Evolutionary conservation across 1,139 yeast genomes (phyloP).

Genomic region (Hemisphaericaspora xylofermentans): DNA sequence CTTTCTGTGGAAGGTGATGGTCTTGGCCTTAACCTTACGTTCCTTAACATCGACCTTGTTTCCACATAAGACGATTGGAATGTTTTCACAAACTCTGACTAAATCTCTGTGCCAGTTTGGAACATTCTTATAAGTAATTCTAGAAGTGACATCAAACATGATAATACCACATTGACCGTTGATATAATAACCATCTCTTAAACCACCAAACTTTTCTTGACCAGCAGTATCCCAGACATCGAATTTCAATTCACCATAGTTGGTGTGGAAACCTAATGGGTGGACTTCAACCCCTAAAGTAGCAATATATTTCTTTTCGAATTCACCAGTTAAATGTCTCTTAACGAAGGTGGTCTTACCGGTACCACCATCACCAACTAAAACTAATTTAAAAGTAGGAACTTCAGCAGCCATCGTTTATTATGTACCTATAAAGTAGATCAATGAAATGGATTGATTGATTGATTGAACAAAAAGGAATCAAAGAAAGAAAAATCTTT

Average conservation of each 20-base stretch:
- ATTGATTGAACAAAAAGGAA: slow-evolving; percentile 6
- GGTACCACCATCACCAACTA: slow-evolving; percentile 99
- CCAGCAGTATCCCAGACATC: slow-evolving; percentile 99
- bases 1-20: slow-evolving; percentile 99
- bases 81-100: slow-evolving; percentile 99
- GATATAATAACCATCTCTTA: slow-evolving; percentile 99
- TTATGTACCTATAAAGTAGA: slow-evolving; percentile 1
- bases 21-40: slow-evolving; percentile 99
- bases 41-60: slow-evolving; percentile 99
- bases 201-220: slow-evolving; percentile 99
- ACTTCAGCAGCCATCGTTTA: slow-evolving; percentile 69
- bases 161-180: slow-evolving; percentile 99
- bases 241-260: slow-evolving; percentile 97
- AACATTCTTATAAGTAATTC: slow-evolving; percentile 99
- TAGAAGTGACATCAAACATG: slow-evolving; percentile 99
- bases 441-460: slow-evolving; percentile 13
- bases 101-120: slow-evolving; percentile 99
- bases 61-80: slow-evolving; percentile 98
- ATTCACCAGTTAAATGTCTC: slow-evolving; percentile 99
- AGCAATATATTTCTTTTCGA: slow-evolving; percentile 98
- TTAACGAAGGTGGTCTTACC: slow-evolving; percentile 99
- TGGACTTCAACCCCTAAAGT: slow-evolving; percentile 99
- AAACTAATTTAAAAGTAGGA: slow-evolving; percentile 96
- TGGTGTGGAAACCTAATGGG: slow-evolving; percentile 97
- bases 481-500: neutral